Percentiles rank a stretch among this genome's conserved stretches.
Evolutionary conservation across 75 land plant species (phyloP).

Genomic region (Chamaecyparis obtusa): DNA sequence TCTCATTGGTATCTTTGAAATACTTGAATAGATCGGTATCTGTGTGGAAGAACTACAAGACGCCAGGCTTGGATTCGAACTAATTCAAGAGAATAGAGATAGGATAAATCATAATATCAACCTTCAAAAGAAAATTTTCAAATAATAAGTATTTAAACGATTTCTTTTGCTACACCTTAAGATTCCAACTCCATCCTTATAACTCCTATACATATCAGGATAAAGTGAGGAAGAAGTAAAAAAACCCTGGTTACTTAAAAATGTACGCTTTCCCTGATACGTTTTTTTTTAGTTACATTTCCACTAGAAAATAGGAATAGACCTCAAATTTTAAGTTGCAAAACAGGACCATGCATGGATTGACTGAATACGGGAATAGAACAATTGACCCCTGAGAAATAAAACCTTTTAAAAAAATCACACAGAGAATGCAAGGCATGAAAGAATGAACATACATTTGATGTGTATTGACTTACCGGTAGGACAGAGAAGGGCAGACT

Average conservation of each 20-base stretch:
- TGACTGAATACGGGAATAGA: neutral
- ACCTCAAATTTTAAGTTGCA: neutral
- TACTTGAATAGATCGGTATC: too few species aligned
- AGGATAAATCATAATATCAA: neutral
- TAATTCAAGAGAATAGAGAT: neutral
- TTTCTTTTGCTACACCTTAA: neutral
- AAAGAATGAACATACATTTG: neutral
- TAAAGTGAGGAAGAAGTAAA: neutral
- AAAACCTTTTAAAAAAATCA: neutral
- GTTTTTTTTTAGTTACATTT: neutral
- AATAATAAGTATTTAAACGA: neutral
- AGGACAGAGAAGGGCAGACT: constrained; percentile 99
- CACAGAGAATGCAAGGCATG: neutral
- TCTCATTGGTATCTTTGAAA: too few species aligned
- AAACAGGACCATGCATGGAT: neutral
- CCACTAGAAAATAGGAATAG: neutral
- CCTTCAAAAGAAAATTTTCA: neutral
- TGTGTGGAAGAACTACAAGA: neutral
- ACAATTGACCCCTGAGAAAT: neutral
- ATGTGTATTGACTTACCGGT: constrained; percentile 58
- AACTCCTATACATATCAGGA: neutral
- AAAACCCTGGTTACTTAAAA: neutral
- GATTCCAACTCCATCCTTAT: neutral
- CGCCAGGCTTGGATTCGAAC: neutral
- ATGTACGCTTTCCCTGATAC: neutral